Conservation (phyloP, 805 yeast genomes). For the Clavispora phyllophila region DNA sequence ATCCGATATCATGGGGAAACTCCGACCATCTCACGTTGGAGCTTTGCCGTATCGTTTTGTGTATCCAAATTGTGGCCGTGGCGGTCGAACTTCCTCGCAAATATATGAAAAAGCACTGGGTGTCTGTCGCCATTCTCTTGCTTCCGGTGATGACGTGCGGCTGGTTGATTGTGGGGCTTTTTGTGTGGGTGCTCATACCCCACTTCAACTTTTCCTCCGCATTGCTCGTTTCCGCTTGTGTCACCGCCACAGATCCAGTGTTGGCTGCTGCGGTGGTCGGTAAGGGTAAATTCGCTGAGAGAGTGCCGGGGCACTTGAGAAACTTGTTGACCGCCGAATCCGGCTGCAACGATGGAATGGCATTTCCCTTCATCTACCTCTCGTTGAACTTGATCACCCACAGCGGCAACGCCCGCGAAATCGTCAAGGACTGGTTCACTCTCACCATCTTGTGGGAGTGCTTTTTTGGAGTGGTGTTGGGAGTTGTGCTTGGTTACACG, state of each 20-base stretch:
- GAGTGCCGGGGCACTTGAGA: slow-evolving; percentile 91
- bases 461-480: slow-evolving; percentile 70
- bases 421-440: slow-evolving; percentile 76
- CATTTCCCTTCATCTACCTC: slow-evolving; percentile 79
- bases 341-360: slow-evolving; percentile 94
- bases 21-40: slow-evolving; percentile 79
- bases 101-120: slow-evolving; percentile 82
- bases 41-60: slow-evolving; percentile 72
- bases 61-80: slow-evolving; percentile 88
- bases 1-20: slow-evolving; percentile 83
- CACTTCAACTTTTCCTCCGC: slow-evolving; percentile 67
- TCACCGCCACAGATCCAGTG: slow-evolving; percentile 94
- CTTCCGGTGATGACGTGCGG: slow-evolving; percentile 89
- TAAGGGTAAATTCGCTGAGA: slow-evolving; percentile 83
- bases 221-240: slow-evolving; percentile 75
- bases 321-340: slow-evolving; percentile 81
- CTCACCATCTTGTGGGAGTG: slow-evolving; percentile 79
- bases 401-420: slow-evolving; percentile 58
- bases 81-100: slow-evolving; percentile 90
- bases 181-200: slow-evolving; percentile 75
- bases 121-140: slow-evolving; percentile 65
- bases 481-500: slow-evolving; percentile 63
- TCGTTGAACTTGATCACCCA: slow-evolving; percentile 66
- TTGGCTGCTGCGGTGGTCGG: slow-evolving; percentile 95
- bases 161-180: slow-evolving; percentile 78